phyloP scores from a whole-genome alignment of 805 yeast genomes.

The Cyberlindnera mrakii region DNA sequence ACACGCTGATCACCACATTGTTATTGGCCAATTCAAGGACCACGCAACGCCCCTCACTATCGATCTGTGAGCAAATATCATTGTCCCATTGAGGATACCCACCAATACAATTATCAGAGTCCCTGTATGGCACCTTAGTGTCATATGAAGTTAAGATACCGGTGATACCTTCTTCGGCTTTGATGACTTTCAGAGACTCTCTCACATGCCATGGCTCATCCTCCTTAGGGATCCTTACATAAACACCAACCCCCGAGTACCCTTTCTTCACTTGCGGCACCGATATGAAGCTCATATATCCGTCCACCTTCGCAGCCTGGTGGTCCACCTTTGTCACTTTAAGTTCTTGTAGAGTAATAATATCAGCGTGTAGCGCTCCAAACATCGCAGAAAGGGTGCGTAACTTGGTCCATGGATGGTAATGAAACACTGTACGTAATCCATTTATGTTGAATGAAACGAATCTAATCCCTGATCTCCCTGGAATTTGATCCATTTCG shows the following conservation, averaged over 20 bases:
- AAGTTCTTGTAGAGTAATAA: slow-evolving; percentile 83
- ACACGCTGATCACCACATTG: slow-evolving; percentile 57
- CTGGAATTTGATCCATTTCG: slow-evolving; percentile 1
- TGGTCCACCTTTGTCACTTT: slow-evolving; percentile 54
- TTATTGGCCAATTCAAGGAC: slow-evolving; percentile 64
- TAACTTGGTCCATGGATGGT: slow-evolving; percentile 73
- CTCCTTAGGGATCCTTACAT: slow-evolving; percentile 47
- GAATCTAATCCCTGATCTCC: slow-evolving; percentile 31
- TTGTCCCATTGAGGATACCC: slow-evolving; percentile 52
- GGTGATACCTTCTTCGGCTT: slow-evolving; percentile 90
- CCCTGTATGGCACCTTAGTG: slow-evolving; percentile 17
- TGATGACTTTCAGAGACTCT: slow-evolving; percentile 44
- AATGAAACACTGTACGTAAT: slow-evolving; percentile 68
- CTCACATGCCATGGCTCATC: slow-evolving; percentile 34
- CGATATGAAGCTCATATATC: slow-evolving; percentile 61
- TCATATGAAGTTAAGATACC: slow-evolving; percentile 40
- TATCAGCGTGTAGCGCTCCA: slow-evolving; percentile 55
- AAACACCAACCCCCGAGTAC: slow-evolving; percentile 88
- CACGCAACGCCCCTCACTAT: slow-evolving; percentile 80
- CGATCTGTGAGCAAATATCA: slow-evolving; percentile 43
- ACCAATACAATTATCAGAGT: slow-evolving; percentile 44
- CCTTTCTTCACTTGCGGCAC: slow-evolving; percentile 70
- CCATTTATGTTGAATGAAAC: slow-evolving; percentile 85
- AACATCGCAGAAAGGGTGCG: slow-evolving; percentile 37
- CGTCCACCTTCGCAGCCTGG: slow-evolving; percentile 45